Percentiles rank a stretch among this genome's conserved stretches.
Evolutionary conservation across 176 grass and related monocot genomes (phyloP).

Genomic region (Eragrostis nindensis): DNA sequence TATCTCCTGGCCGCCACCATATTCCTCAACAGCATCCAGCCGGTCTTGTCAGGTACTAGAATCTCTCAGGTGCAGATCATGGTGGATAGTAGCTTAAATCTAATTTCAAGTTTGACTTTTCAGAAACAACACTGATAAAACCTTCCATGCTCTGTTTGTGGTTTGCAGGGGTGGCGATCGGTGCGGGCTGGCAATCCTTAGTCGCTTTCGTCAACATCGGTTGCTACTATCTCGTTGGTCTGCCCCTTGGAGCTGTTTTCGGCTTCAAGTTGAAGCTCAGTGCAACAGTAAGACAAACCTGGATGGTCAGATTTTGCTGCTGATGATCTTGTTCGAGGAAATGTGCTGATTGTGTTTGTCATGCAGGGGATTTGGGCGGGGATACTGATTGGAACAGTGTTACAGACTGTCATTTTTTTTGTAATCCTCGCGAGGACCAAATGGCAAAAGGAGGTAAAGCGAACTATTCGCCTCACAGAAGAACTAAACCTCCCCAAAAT

Average conservation of each 20-base stretch:
- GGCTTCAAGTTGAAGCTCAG: slow-evolving; percentile 67
- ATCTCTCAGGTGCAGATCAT: not conserved
- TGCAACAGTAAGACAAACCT: slow-evolving; percentile 18
- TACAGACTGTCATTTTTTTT: slow-evolving; percentile 66
- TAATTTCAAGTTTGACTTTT: not conserved
- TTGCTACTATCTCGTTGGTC: slow-evolving; percentile 64
- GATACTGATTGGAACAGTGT: slow-evolving; percentile 53
- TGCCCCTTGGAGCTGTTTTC: slow-evolving; percentile 63
- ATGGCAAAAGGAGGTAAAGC: slow-evolving; percentile 68
- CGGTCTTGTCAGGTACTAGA: slow-evolving; percentile 70
- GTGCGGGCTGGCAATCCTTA: slow-evolving; percentile 79
- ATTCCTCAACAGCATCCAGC: slow-evolving; percentile 78
- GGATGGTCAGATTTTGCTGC: not conserved
- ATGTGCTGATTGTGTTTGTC: not conserved
- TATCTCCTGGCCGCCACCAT: slow-evolving; percentile 67
- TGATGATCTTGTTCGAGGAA: not conserved
- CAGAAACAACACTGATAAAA: no score
- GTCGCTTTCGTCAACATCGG: slow-evolving; percentile 68
- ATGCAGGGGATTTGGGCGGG: slow-evolving; percentile 80
- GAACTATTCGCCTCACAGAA: no score
- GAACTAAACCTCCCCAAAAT: no score
- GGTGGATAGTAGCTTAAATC: not conserved
- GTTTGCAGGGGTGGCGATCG: slow-evolving; percentile 63
- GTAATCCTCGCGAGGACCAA: slow-evolving; percentile 61
- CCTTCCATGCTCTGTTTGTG: not conserved